Percentiles rank a stretch among this genome's conserved stretches.
These are phyloP conservation scores for Dorcoceras hygrometricum DNA, from an alignment of 257 asterid genomes.

Conservation along the genomic window DNA sequence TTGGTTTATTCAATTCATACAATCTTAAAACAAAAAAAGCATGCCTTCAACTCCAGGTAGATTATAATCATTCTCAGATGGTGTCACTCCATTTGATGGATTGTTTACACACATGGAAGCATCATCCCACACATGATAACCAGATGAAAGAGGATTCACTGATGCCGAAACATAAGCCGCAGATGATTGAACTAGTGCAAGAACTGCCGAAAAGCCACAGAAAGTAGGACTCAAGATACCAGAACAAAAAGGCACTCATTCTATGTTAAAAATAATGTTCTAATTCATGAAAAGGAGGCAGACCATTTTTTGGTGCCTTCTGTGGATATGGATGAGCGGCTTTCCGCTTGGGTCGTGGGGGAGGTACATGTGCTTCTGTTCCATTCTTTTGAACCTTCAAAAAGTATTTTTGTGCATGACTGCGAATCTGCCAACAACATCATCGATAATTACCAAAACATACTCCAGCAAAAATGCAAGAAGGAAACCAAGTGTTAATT, in stretches of 20 bases:
- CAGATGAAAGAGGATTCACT: conserved; percentile 50
- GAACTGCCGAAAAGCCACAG: conserved; percentile 37
- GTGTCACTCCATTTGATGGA: conserved; percentile 46
- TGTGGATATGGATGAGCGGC: conserved; percentile 98
- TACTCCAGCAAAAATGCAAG: neutral
- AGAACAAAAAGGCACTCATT: conserved; percentile 16
- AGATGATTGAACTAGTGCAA: conserved; percentile 67
- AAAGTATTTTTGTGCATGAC: conserved; percentile 98
- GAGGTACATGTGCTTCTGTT: conserved; percentile 87
- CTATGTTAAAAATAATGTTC: conserved; percentile 3
- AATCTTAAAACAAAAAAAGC: conserved; percentile 21
- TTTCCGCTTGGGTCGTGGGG: conserved; percentile 99
- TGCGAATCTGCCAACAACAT: conserved; percentile 62
- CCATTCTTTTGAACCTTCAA: conserved; percentile 96
- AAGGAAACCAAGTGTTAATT: conserved; percentile 1
- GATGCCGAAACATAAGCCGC: conserved; percentile 57
- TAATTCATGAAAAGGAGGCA: conserved; percentile 23
- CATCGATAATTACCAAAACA: neutral
- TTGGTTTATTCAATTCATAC: neutral
- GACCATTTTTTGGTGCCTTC: conserved; percentile 87
- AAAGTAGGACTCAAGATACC: conserved; percentile 26
- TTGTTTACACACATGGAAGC: conserved; percentile 47
- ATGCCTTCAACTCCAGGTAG: conserved; percentile 63
- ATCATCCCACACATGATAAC: conserved; percentile 73
- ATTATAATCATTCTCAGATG: conserved; percentile 58